Evolutionary conservation across 345 rosid species (phyloP).

Genomic region (Rubroshorea leprosula): DNA sequence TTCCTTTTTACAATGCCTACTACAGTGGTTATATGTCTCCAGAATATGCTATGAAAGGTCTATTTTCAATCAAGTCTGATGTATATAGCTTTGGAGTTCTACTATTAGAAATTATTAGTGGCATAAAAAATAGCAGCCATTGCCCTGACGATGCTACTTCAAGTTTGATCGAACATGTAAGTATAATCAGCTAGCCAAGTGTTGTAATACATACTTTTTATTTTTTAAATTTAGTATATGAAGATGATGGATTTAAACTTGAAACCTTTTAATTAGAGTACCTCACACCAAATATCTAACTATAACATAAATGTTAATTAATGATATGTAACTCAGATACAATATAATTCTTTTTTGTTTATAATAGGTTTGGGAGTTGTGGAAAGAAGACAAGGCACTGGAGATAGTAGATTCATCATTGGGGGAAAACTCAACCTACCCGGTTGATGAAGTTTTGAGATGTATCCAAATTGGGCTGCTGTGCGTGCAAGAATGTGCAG

Average conservation of each 20-base stretch:
- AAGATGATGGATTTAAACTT: too few relatives aligned
- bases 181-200: constrained; percentile 17
- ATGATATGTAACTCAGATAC: too few relatives aligned
- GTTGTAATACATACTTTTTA: too few relatives aligned
- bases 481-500: constrained; percentile 53
- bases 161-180: constrained; percentile 50
- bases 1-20: background rate
- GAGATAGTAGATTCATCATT: constrained; percentile 31
- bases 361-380: constrained; percentile 59
- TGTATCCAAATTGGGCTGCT: constrained; percentile 56
- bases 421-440: constrained; percentile 15
- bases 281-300: too few relatives aligned
- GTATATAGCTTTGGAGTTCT: constrained; percentile 65
- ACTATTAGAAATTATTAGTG: constrained; percentile 52
- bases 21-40: constrained; percentile 80
- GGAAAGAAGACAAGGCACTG: constrained; percentile 30
- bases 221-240: too few relatives aligned
- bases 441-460: constrained; percentile 26
- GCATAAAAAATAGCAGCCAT: constrained; percentile 31
- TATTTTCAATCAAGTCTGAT: constrained; percentile 62
- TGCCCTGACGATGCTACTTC: constrained; percentile 19
- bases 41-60: constrained; percentile 61
- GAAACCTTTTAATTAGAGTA: too few relatives aligned
- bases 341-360: background rate
- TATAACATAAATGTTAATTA: too few relatives aligned